phyloP scores from a whole-genome alignment of 805 yeast genomes.

The Metschnikowia dekortorum region DNA sequence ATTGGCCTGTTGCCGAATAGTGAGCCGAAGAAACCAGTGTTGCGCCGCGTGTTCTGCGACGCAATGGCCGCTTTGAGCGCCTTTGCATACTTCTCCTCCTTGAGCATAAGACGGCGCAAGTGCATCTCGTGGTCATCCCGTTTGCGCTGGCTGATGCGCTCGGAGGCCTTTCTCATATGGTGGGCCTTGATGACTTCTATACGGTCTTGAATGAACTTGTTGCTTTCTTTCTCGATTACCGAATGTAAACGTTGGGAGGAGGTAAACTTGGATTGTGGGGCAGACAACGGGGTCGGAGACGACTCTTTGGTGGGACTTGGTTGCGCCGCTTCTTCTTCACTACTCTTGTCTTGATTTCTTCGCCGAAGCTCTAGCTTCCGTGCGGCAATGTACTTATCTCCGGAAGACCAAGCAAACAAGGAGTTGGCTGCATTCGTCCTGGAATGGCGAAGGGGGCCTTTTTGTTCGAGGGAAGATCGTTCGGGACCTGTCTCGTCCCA shows the following conservation, averaged over 20 bases:
- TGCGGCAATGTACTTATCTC: constrained; percentile 34
- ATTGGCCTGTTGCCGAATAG: constrained; percentile 23
- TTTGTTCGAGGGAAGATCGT: neutral
- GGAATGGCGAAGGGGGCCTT: constrained; percentile 2
- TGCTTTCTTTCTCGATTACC: constrained; percentile 34
- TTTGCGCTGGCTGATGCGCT: constrained; percentile 36
- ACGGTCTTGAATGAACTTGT: constrained; percentile 34
- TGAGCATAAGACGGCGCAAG: constrained; percentile 29
- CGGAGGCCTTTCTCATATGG: constrained; percentile 33
- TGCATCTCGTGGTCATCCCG: constrained; percentile 37
- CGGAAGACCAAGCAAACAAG: constrained; percentile 42
- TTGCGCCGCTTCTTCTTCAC: neutral
- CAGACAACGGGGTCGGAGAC: neutral
- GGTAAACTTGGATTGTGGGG: constrained; percentile 18
- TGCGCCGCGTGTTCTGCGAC: constrained; percentile 18
- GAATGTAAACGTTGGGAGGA: constrained; percentile 23
- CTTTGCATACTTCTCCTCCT: constrained; percentile 38
- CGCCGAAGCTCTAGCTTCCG: constrained; percentile 25
- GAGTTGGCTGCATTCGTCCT: constrained; percentile 23
- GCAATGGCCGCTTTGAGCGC: constrained; percentile 25
- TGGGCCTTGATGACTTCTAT: constrained; percentile 35
- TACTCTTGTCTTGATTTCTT: neutral
- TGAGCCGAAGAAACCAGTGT: constrained; percentile 27
- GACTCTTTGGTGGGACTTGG: neutral
- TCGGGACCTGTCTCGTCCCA: constrained; percentile 14